Evolutionary conservation across 352 stramenopile species (phyloP).

Genomic region (Thraustochytrium striatum): DNA sequence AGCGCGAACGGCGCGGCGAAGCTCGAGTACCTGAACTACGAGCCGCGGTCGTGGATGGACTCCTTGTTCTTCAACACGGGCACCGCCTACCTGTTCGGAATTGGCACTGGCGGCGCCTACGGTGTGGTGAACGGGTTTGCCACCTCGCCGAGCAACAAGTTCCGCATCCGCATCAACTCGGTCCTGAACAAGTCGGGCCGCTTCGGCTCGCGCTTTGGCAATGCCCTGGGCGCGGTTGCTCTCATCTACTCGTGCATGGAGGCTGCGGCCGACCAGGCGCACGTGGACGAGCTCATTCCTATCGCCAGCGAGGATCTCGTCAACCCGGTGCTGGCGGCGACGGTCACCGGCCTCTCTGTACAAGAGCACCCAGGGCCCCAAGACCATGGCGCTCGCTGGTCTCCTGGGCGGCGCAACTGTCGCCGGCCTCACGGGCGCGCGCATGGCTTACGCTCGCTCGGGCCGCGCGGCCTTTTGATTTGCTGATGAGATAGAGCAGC

Average conservation of each 20-base stretch:
- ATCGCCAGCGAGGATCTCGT: conserved; percentile 25
- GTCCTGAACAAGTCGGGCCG: conserved; percentile 48
- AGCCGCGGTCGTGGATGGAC: conserved; percentile 38
- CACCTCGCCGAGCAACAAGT: conserved; percentile 25
- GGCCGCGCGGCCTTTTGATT: not conserved
- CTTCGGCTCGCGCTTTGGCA: conserved; percentile 44
- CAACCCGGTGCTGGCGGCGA: conserved; percentile 46
- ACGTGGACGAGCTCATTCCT: conserved; percentile 44
- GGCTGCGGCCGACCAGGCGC: not conserved
- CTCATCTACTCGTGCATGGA: conserved; percentile 50
- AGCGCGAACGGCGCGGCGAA: not conserved
- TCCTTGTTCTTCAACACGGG: conserved; percentile 50
- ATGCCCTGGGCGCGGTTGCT: conserved; percentile 41
- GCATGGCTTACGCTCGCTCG: not conserved
- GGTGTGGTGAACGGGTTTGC: conserved; percentile 43
- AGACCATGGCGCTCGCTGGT: conserved; percentile 46
- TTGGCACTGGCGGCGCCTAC: conserved; percentile 38
- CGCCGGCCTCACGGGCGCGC: not conserved
- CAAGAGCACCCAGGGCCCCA: conserved; percentile 46
- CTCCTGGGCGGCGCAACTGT: conserved; percentile 41
- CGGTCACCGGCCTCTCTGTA: conserved; percentile 46
- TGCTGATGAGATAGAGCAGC: not conserved
- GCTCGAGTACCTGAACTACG: conserved; percentile 50
- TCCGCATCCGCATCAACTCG: conserved; percentile 49
- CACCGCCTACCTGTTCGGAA: conserved; percentile 37